A percentile compares a stretch with the other conserved stretches of the same genome.
phyloP scores from a whole-genome alignment of 1,139 yeast species.

The Taphrina sp. region DNA sequence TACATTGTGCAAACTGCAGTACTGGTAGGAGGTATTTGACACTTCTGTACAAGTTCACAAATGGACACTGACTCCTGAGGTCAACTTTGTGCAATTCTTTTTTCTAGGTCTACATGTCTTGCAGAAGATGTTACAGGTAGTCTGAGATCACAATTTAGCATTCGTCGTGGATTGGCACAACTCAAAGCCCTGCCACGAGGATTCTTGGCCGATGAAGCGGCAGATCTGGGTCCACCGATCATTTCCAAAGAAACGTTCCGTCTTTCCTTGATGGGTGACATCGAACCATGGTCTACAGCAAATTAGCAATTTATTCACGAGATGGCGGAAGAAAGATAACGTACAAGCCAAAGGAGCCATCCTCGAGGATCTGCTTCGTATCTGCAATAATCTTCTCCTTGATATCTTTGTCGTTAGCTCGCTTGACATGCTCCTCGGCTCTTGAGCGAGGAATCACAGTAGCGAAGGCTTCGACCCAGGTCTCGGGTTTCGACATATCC shows the following conservation, averaged over 20 bases:
- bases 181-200: conserved; percentile 19
- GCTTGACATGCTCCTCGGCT: conserved; percentile 15
- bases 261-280: conserved; percentile 14
- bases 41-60: too few relatives aligned
- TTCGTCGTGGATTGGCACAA: conserved; percentile 2
- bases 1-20: too few relatives aligned
- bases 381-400: conserved; percentile 15
- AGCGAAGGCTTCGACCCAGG: conserved; percentile 10
- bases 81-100: too few relatives aligned
- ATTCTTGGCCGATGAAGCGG: conserved; percentile 10
- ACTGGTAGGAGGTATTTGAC: too few relatives aligned
- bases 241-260: conserved; percentile 24
- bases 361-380: conserved; percentile 16
- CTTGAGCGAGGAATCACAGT: conserved; percentile 17
- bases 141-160: conserved; percentile 5
- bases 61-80: too few relatives aligned
- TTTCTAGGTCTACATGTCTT: too few relatives aligned
- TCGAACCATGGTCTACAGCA: conserved; percentile 26
- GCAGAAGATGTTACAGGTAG: too few relatives aligned
- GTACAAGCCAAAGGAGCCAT: conserved; percentile 24
- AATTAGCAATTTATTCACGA: neutral
- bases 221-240: conserved; percentile 25
- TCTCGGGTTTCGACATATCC: conserved; percentile 17
- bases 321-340: neutral
- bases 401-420: conserved; percentile 3